A percentile compares a stretch with the other conserved stretches of the same genome.
Evolutionary conservation across 2,329 filamentous ascomycete species (phyloP).

Genomic region (Pyricularia grisea): DNA sequence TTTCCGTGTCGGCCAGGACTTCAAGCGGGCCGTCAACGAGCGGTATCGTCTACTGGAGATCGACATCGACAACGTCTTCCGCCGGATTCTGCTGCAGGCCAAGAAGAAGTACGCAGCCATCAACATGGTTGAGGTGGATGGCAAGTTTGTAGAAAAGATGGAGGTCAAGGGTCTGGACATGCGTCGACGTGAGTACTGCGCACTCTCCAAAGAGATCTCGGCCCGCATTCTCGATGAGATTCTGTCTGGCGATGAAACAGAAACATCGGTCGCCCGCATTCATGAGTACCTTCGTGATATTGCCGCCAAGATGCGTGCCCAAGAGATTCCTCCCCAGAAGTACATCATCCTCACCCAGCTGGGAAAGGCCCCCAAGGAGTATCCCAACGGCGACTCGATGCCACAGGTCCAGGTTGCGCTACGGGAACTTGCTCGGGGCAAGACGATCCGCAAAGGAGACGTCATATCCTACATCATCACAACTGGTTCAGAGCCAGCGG

Average conservation of each 20-base stretch:
- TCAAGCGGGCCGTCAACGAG: conserved; percentile 92
- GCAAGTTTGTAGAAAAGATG: conserved; percentile 87
- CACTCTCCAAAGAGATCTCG: conserved; percentile 89
- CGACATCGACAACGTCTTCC: conserved; percentile 96
- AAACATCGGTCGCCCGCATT: conserved; percentile 78
- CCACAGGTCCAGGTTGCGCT: conserved; percentile 94
- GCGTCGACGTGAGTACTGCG: conserved; percentile 94
- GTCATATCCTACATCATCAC: conserved; percentile 96
- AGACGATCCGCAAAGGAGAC: conserved; percentile 82
- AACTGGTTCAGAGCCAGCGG: conserved; percentile 54
- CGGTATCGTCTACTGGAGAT: conserved; percentile 90
- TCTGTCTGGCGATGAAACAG: conserved; percentile 84
- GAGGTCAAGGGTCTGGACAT: conserved; percentile 98
- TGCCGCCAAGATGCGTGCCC: conserved; percentile 77
- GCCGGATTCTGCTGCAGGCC: conserved; percentile 83
- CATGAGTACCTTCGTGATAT: conserved; percentile 88
- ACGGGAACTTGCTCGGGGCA: conserved; percentile 77
- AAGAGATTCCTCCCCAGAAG: conserved; percentile 65
- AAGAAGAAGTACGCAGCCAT: conserved; percentile 99
- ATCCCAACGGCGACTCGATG: conserved; percentile 91
- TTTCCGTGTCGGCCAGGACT: conserved; percentile 83
- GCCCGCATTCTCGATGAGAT: conserved; percentile 87
- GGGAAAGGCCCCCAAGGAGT: conserved; percentile 86
- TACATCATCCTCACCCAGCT: conserved; percentile 98
- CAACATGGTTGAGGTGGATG: conserved; percentile 81